Evolutionary conservation across 176 grass and related monocot genomes (phyloP), one percentile per base, ranked within the genome.

Genomic region (Zoysia pacifica): DNA sequence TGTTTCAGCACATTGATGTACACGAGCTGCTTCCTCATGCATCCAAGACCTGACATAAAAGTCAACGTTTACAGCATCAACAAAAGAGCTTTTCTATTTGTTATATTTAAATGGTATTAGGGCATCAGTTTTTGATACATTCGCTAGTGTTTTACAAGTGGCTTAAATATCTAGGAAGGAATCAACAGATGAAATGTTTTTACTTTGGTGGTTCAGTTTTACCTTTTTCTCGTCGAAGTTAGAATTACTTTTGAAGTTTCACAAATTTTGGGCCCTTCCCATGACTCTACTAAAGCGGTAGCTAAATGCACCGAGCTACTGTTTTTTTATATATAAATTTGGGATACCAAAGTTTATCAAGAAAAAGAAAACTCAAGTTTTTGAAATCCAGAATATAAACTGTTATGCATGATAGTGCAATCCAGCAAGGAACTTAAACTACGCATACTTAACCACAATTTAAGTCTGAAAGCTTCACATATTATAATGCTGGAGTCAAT

Each of bases 11-110:
- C 73, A 72, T 67, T 82, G 77, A 62, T 77, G 89, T 13, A 81
- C 66, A 0, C 58, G 64, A 4, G 79, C 55, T 38, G 89, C 89
- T 82, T 94, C 92, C 70, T 91, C 80, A 3, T 94, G 81, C 49
- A 94, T 89, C 92, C 92, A 94, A 40, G 77, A 89, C 56, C 92
- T 94, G 81, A 42, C 9, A 54, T 5, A 65, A 11, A 43, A 45
- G 11, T 44, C 8, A 36, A 3, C n/a, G 15, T 76, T 63, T 38
- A 52, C 18, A 76, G 19, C 14, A 59, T 0, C 2, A 44, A 7
- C 7, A 20, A 15, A 6, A 18, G 9, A 74, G 12, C 35, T 38
- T 65, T 28, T 5, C 5, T 36, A 49, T 38, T 40, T 6, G 1
- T 41, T 45, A 5, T 37, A 74, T 11, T 14, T 2, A 4, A 11